Base-by-base conservation (phyloP, 345 rosid genomes). In the Euclidium syriacum region DNA sequence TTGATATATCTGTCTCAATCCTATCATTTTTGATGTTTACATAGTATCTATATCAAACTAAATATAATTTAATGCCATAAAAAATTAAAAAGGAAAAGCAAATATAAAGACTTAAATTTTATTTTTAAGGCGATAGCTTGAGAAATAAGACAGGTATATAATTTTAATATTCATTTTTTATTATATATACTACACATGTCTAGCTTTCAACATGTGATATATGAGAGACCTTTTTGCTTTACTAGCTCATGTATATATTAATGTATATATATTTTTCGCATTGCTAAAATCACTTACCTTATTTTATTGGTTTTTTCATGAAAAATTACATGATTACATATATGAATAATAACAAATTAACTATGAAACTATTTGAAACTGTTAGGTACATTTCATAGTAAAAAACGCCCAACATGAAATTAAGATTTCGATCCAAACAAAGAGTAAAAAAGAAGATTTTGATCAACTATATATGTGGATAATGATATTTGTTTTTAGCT, bases 101-200 rank as follows among this genome's bases (percentile, higher is more conserved):
- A 63, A 55, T 16, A 46, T 1, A 26, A 44, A 53, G 50, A 27
- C 26, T 9, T 47, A 36, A 10, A 36, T 27, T 22, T 20, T 69
- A 29, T 43, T 17, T 53, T 52, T 61, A n/a, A n/a, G 34, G 51
- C 7, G 64, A 47, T 70, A 62, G 64, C 74, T 63, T 70, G 70
- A 63, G 69, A 70, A 55, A 70, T 39, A 70, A 62, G 70, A 29
- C 32, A 70, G 56, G 70, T 22, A 70, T 55, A 47, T 11, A 35
- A 2, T 44, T 53, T 42, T 10, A 44, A 10, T 30, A n/a, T 10
- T 52, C 15, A 6, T 35, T 18, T 27, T 10, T 47, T 48, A 9
- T 39, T 19, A 4, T 14, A 8, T 12, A 23, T 46, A 15, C 10
- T 43, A n/a, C n/a, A n/a, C n/a, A n/a, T 7, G 6, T 33, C 48